A percentile compares a stretch with the other conserved stretches of the same genome.
Evolutionary conservation across 768 basidiomycete species (phyloP).

Genomic region (Hygrocybe coccinea): DNA sequence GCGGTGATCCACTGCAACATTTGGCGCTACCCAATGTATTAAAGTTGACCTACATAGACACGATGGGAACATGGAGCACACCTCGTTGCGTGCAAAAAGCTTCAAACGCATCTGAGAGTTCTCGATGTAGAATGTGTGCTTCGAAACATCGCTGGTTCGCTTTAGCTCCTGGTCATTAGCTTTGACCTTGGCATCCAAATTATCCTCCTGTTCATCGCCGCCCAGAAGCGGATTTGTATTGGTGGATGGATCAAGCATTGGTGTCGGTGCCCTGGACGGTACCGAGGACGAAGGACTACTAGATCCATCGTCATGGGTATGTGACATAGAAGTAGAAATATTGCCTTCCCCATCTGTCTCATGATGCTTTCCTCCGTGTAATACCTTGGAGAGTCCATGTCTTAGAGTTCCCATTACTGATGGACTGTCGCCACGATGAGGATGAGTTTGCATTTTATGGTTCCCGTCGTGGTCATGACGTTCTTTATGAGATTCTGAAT

Average conservation of each 20-base stretch:
- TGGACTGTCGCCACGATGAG: slow-evolving; percentile 24
- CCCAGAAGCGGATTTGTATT: slow-evolving; percentile 53
- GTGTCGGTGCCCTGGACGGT: slow-evolving; percentile 40
- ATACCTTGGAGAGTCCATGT: slow-evolving; percentile 40
- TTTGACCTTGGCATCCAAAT: slow-evolving; percentile 26
- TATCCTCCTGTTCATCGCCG: slow-evolving; percentile 22
- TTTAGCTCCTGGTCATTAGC: slow-evolving; percentile 46
- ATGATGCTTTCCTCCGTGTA: slow-evolving; percentile 25
- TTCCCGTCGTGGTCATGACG: slow-evolving; percentile 18
- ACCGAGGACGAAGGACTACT: slow-evolving; percentile 36
- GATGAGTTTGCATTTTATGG: slow-evolving; percentile 3
- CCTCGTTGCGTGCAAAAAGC: slow-evolving; percentile 83
- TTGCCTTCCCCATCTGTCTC: not conserved
- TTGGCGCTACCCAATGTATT: slow-evolving; percentile 56
- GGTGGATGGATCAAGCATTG: slow-evolving; percentile 81
- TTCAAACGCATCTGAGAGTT: slow-evolving; percentile 90
- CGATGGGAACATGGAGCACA: slow-evolving; percentile 24
- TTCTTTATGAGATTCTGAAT: slow-evolving; percentile 27
- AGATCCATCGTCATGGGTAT: slow-evolving; percentile 24
- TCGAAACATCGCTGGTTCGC: slow-evolving; percentile 62
- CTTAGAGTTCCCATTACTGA: slow-evolving; percentile 49
- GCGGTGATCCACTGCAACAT: slow-evolving; percentile 97
- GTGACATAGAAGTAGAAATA: slow-evolving; percentile 4
- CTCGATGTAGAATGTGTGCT: slow-evolving; percentile 90
- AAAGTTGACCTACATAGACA: not conserved